phyloP scores from a whole-genome alignment of 495 filamentous ascomycete species.

The Aspergillus conjunctus region DNA sequence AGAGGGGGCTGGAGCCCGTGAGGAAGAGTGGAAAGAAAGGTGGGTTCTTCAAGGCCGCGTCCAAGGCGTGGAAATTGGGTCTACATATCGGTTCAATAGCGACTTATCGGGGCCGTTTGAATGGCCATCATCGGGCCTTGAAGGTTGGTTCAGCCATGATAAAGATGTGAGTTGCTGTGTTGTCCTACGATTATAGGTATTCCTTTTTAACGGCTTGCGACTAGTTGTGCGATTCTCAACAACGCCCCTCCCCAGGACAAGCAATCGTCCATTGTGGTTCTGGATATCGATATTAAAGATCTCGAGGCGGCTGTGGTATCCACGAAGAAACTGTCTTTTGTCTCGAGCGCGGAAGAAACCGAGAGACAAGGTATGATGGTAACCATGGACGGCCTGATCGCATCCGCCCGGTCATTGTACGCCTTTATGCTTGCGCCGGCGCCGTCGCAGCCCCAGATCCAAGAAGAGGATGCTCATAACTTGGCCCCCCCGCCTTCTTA shows the following conservation, averaged over 20 bases:
- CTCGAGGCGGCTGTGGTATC: background rate
- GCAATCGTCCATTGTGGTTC: background rate
- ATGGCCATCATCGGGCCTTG: background rate
- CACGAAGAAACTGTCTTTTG: background rate
- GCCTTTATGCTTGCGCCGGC: background rate
- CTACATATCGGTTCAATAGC: background rate
- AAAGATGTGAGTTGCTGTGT: constrained; percentile 1
- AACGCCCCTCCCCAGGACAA: background rate
- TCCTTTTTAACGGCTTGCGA: too few relatives aligned
- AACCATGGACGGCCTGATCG: background rate
- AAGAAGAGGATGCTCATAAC: background rate
- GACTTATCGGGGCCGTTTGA: background rate
- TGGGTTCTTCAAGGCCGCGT: constrained; percentile 1
- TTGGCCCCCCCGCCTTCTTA: constrained; percentile 6
- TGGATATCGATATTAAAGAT: constrained; percentile 8
- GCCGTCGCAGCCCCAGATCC: background rate
- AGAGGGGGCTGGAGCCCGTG: background rate
- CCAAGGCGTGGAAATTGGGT: constrained; percentile 6
- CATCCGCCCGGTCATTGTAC: constrained; percentile 2
- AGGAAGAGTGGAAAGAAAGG: background rate
- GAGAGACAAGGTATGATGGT: background rate
- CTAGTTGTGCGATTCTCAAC: too few relatives aligned
- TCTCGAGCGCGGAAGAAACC: background rate
- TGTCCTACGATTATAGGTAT: too few relatives aligned
- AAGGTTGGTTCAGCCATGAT: constrained; percentile 8